Evolutionary conservation across 208 protist genomes (phyloP).

Genomic region (Naegleria lovaniensis): DNA sequence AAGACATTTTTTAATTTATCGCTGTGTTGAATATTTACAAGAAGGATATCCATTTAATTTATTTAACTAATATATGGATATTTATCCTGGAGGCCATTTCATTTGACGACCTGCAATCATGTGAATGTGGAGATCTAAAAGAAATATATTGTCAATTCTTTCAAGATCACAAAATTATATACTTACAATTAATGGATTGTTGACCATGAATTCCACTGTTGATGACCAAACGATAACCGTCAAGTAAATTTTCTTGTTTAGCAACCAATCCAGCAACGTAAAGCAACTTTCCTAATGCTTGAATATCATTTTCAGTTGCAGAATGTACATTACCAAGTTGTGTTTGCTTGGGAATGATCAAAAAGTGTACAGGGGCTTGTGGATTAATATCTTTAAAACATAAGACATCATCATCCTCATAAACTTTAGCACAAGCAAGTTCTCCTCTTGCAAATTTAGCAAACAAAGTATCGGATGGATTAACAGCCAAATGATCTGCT

Average conservation of each 20-base stretch:
- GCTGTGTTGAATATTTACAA: not conserved
- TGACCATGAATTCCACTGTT: constrained; percentile 37
- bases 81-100: constrained; percentile 24
- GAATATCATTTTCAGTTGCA: constrained; percentile 30
- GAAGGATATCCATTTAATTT: not conserved
- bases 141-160: too few species aligned
- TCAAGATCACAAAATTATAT: not conserved
- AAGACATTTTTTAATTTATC: constrained; percentile 6
- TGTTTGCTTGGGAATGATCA: constrained; percentile 35
- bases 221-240: constrained; percentile 39
- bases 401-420: constrained; percentile 35
- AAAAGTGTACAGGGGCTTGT: constrained; percentile 38
- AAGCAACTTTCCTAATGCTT: constrained; percentile 30
- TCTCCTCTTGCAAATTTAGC: constrained; percentile 36
- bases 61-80: not conserved
- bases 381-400: constrained; percentile 39
- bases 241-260: constrained; percentile 14
- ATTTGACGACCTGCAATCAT: not conserved
- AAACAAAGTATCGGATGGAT: constrained; percentile 36
- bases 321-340: constrained; percentile 16
- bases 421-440: constrained; percentile 27
- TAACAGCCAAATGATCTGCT: not conserved
- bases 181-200: constrained; percentile 35
- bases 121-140: constrained; percentile 11
- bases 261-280: constrained; percentile 33